Conservation (phyloP, 2,329 filamentous ascomycete genomes). For the Aureobasidium mangrovei region DNA sequence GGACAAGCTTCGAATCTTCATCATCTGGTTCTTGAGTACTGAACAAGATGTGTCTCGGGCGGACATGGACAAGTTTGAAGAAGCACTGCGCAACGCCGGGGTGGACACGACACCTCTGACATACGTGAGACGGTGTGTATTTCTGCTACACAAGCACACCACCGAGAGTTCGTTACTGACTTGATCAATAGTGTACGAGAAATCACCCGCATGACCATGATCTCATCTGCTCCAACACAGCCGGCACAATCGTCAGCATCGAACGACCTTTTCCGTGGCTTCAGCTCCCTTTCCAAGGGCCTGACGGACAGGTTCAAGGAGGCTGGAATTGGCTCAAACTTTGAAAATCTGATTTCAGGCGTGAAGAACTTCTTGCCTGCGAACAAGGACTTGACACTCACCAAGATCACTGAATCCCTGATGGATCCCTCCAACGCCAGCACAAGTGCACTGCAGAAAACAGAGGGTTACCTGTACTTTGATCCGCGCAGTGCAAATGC, state of each 20-base stretch:
- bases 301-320: conserved; percentile 93
- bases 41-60: conserved; percentile 76
- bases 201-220: conserved; percentile 96
- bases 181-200: conserved; percentile 60
- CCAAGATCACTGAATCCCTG: conserved; percentile 94
- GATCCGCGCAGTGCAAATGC: conserved; percentile 91
- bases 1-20: conserved; percentile 88
- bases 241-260: conserved; percentile 53
- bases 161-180: background rate
- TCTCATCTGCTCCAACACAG: conserved; percentile 70
- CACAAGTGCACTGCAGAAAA: conserved; percentile 88
- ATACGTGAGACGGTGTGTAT: conserved; percentile 74
- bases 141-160: background rate
- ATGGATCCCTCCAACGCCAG: conserved; percentile 92
- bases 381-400: conserved; percentile 90
- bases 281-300: conserved; percentile 82
- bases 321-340: conserved; percentile 74
- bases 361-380: conserved; percentile 98
- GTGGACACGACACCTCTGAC: conserved; percentile 68
- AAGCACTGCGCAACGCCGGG: conserved; percentile 67
- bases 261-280: conserved; percentile 81
- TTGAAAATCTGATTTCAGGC: conserved; percentile 87
- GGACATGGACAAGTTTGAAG: conserved; percentile 80
- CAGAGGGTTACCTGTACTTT: conserved; percentile 94
- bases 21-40: conserved; percentile 94